Evolutionary conservation across 352 stramenopile species (phyloP).

Genomic region (Blastocystis sp.): DNA sequence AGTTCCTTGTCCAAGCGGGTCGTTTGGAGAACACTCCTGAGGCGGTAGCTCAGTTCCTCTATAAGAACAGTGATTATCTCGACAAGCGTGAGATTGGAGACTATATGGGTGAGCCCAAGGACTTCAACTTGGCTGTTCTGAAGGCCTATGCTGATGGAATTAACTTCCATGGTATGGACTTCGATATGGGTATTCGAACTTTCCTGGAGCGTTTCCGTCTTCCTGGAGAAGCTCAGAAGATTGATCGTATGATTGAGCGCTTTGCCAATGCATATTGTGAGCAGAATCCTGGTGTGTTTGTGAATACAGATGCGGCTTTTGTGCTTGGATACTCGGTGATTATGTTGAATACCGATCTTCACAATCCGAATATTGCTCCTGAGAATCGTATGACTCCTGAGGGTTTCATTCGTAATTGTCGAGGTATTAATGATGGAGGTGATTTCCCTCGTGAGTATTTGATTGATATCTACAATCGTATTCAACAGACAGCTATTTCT

Average conservation of each 20-base stretch:
- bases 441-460: constrained; percentile 90
- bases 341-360: constrained; percentile 94
- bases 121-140: constrained; percentile 82
- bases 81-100: constrained; percentile 96
- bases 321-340: constrained; percentile 94
- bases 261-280: constrained; percentile 90
- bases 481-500: constrained; percentile 89
- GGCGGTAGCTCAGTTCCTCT: constrained; percentile 88
- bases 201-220: constrained; percentile 96
- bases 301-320: constrained; percentile 92
- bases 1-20: constrained; percentile 85
- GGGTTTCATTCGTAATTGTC: constrained; percentile 92
- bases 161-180: constrained; percentile 85
- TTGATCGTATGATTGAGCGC: constrained; percentile 99
- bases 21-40: constrained; percentile 85
- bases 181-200: constrained; percentile 93
- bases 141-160: constrained; percentile 93
- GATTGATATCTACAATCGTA: constrained; percentile 88
- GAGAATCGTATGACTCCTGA: constrained; percentile 95
- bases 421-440: constrained; percentile 90
- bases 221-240: constrained; percentile 97
- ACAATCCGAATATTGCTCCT: constrained; percentile 94
- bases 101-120: constrained; percentile 90
- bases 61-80: constrained; percentile 84
- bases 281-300: constrained; percentile 84